These are phyloP conservation scores for Nemania diffusa DNA, from an alignment of 2,329 filamentous ascomycete genomes.

Conservation along the genomic window DNA sequence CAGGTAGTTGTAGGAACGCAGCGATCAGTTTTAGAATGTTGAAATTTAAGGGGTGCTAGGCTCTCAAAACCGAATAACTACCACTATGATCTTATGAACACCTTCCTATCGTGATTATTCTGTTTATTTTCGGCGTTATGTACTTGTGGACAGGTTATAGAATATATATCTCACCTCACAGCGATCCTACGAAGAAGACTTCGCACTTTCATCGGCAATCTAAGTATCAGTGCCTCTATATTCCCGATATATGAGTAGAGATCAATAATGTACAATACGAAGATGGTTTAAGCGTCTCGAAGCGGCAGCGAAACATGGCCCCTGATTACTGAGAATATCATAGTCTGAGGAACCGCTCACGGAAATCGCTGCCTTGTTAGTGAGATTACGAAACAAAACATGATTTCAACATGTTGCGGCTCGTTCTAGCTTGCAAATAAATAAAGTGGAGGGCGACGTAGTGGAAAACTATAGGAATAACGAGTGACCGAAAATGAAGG, in stretches of 20 bases:
- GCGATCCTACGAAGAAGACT: background rate
- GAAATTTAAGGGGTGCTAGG: background rate
- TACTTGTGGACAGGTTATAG: background rate
- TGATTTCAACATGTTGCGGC: background rate
- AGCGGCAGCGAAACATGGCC: background rate
- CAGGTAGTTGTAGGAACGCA: background rate
- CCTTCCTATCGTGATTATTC: background rate
- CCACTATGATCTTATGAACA: background rate
- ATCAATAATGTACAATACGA: background rate
- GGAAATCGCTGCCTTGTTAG: background rate
- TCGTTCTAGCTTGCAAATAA: background rate
- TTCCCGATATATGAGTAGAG: background rate
- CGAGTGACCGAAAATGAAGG: background rate
- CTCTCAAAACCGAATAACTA: background rate
- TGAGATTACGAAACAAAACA: background rate
- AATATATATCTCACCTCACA: background rate
- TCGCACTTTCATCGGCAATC: background rate
- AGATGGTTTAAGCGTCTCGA: background rate
- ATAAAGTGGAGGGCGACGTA: background rate
- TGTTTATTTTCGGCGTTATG: too few relatives aligned
- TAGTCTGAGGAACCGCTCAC: background rate
- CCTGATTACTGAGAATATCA: background rate
- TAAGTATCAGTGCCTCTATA: background rate
- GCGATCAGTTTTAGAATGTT: background rate
- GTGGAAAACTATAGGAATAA: background rate